Conservation (phyloP, 352 stramenopile genomes). For the Peronospora tabacina region DNA sequence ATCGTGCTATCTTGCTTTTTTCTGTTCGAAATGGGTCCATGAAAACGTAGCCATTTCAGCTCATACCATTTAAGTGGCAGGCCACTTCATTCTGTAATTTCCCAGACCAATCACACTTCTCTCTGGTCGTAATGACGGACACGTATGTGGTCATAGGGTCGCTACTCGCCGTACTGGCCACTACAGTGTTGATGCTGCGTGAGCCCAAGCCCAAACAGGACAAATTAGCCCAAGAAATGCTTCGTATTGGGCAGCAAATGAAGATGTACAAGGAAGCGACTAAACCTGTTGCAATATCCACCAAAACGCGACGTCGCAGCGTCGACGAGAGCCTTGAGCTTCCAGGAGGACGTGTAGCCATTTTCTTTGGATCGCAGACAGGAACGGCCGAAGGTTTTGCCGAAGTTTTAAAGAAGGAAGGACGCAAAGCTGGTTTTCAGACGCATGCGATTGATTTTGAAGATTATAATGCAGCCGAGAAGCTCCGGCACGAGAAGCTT, state of each 20-base stretch:
- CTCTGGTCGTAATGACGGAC: constrained; percentile 26
- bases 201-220: constrained; percentile 48
- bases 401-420: constrained; percentile 88
- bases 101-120: neutral
- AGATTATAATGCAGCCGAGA: constrained; percentile 82
- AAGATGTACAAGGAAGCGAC: constrained; percentile 72
- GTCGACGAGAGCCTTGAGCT: constrained; percentile 33
- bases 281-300: constrained; percentile 6
- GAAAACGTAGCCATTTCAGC: too few species aligned
- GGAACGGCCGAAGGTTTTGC: constrained; percentile 96
- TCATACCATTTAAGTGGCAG: too few species aligned
- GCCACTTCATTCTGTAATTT: neutral
- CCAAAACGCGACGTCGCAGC: constrained; percentile 4
- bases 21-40: too few species aligned
- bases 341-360: constrained; percentile 70
- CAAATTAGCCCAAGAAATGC: constrained; percentile 58
- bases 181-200: constrained; percentile 52
- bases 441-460: constrained; percentile 91
- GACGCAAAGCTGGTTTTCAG: constrained; percentile 79
- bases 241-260: constrained; percentile 72
- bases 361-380: constrained; percentile 97
- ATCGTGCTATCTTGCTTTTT: too few species aligned
- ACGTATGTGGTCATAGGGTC: constrained; percentile 64
- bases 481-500: constrained; percentile 38
- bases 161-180: constrained; percentile 56